Percentiles rank a stretch among this genome's conserved stretches.
phyloP scores from a whole-genome alignment of 306 rosid genomes.

The Gillenia trifoliata region DNA sequence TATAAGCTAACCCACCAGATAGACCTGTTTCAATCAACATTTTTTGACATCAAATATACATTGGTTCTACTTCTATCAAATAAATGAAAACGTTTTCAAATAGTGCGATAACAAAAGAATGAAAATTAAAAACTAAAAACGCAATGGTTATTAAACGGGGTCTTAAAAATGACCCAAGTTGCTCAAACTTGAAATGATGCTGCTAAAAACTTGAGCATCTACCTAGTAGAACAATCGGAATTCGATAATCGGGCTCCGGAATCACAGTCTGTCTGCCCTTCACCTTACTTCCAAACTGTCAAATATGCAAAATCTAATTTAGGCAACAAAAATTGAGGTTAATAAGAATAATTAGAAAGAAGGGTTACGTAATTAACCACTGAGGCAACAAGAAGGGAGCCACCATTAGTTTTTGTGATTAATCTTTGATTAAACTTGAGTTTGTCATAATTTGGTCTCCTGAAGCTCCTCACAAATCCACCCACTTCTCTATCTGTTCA shows the following conservation, averaged over 20 bases:
- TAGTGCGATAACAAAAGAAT: neutral
- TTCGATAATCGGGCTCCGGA: conserved; percentile 89
- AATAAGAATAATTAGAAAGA: conserved; percentile 9
- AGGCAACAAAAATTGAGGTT: neutral
- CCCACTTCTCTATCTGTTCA: conserved; percentile 49
- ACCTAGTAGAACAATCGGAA: conserved; percentile 89
- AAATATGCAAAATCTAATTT: conserved; percentile 16
- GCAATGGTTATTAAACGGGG: too few relatives aligned
- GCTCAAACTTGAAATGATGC: neutral
- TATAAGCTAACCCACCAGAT: conserved; percentile 77
- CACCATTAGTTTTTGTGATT: conserved; percentile 29
- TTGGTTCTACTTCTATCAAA: neutral
- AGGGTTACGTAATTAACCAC: conserved; percentile 48
- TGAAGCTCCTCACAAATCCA: conserved; percentile 35
- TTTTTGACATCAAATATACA: conserved; percentile 3
- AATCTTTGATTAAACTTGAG: conserved; percentile 27
- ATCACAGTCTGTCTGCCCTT: conserved; percentile 61
- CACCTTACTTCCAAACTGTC: conserved; percentile 65
- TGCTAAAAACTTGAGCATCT: conserved; percentile 14
- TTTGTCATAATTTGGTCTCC: conserved; percentile 52
- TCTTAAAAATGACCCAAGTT: neutral
- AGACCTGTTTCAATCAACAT: conserved; percentile 46
- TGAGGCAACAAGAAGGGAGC: conserved; percentile 57
- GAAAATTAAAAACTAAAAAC: neutral
- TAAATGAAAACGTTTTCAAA: neutral